These are phyloP conservation scores for Aspergillus flavus DNA, from an alignment of 2,329 filamentous ascomycete genomes.

Conservation along the genomic window DNA sequence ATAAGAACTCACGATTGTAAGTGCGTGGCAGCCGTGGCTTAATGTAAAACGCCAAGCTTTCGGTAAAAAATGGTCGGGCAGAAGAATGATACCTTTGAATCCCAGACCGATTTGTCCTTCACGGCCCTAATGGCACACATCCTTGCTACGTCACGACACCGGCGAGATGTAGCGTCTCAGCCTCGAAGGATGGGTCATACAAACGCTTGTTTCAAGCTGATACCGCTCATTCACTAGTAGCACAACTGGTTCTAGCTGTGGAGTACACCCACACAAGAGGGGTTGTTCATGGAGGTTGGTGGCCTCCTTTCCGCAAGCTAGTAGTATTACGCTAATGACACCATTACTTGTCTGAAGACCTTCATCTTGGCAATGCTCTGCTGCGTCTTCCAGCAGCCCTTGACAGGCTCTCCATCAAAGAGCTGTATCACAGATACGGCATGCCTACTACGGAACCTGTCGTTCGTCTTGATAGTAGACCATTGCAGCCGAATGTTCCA, in stretches of 20 bases:
- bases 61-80: too few relatives aligned
- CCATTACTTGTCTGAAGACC: not conserved
- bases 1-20: too few relatives aligned
- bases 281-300: slow-evolving; percentile 4
- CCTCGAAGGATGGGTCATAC: slow-evolving; percentile 18
- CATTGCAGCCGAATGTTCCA: not conserved
- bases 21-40: too few relatives aligned
- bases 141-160: too few relatives aligned
- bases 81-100: too few relatives aligned
- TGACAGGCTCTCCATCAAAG: not conserved
- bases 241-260: slow-evolving; percentile 35
- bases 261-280: slow-evolving; percentile 17
- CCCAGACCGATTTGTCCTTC: too few relatives aligned
- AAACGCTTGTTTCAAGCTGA: slow-evolving; percentile 27
- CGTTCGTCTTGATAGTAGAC: not conserved
- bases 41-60: too few relatives aligned
- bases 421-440: not conserved
- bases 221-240: slow-evolving; percentile 27
- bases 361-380: slow-evolving; percentile 9
- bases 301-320: not conserved
- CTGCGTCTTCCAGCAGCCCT: not conserved
- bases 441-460: not conserved
- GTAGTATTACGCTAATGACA: not conserved
- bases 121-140: too few relatives aligned
- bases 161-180: not conserved